A percentile compares a stretch with the other conserved stretches of the same genome.
These are phyloP conservation scores for Clavispora fructus DNA, from an alignment of 805 yeast species.

Conservation along the genomic window DNA sequence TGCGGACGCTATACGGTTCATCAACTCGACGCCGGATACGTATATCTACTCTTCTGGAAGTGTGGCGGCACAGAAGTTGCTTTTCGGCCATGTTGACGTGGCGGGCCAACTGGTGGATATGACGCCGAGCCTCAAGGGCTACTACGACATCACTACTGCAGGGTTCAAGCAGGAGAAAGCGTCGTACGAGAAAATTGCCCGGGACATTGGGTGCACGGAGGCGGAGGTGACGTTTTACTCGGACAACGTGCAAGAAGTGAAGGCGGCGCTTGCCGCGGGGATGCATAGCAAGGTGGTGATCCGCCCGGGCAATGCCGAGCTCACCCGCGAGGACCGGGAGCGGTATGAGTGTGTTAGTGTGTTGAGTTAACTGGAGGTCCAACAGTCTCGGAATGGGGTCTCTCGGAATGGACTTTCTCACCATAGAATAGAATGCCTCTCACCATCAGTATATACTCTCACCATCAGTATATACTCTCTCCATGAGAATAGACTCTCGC, in stretches of 20 bases:
- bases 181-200: constrained; percentile 57
- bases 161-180: constrained; percentile 59
- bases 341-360: constrained; percentile 3
- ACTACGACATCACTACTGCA: constrained; percentile 80
- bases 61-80: constrained; percentile 75
- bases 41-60: constrained; percentile 89
- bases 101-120: constrained; percentile 42
- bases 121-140: constrained; percentile 52
- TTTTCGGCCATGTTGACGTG: constrained; percentile 58
- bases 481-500: no score
- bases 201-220: constrained; percentile 31
- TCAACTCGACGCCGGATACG: constrained; percentile 36
- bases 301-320: constrained; percentile 70
- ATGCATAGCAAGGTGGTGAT: constrained; percentile 52
- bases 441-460: no score
- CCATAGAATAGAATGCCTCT: no score
- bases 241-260: constrained; percentile 73
- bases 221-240: constrained; percentile 58
- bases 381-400: no score
- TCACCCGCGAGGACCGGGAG: constrained; percentile 30
- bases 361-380: no score
- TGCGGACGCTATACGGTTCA: constrained; percentile 59
- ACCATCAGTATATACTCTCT: no score
- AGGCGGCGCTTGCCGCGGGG: constrained; percentile 68
- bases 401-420: no score